Percentiles rank a stretch among this genome's conserved stretches.
These are phyloP conservation scores for Sporothrix brasiliensis DNA, from an alignment of 2,329 filamentous ascomycete species.

Conservation along the genomic window DNA sequence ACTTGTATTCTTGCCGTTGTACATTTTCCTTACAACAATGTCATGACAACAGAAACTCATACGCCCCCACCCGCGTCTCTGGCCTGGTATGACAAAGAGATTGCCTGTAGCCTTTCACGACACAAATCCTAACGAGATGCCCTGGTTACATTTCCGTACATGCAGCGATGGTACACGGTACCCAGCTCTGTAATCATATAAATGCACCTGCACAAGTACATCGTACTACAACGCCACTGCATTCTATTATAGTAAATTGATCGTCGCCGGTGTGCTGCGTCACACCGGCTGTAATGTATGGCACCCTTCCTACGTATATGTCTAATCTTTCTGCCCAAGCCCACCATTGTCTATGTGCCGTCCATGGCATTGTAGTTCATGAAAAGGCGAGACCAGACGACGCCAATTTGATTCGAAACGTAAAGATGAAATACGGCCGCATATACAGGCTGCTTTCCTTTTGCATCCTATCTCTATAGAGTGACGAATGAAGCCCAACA, in stretches of 20 bases:
- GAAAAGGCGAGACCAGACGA: background rate
- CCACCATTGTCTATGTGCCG: background rate
- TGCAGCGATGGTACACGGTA: background rate
- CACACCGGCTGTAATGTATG: background rate
- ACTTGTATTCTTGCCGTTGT: background rate
- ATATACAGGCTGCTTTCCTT: background rate
- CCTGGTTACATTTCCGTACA: background rate
- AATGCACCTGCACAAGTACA: background rate
- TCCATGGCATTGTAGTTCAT: background rate
- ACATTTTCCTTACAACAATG: background rate
- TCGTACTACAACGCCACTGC: background rate
- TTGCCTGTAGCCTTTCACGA: background rate
- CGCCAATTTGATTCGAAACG: too few species aligned
- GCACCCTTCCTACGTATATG: background rate
- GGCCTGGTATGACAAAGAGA: background rate
- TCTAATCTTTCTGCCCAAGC: constrained; percentile 8
- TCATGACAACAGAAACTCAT: background rate
- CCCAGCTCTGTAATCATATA: constrained; percentile 9
- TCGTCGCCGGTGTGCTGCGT: background rate
- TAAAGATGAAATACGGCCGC: background rate
- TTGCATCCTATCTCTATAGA: background rate
- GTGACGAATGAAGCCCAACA: background rate
- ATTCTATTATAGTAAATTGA: background rate
- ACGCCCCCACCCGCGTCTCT: background rate
- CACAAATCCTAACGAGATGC: constrained; percentile 11